Evolutionary conservation across 495 filamentous ascomycete species (phyloP), one percentile per base, ranked within the genome.

Genomic region (Peziza echinospora): DNA sequence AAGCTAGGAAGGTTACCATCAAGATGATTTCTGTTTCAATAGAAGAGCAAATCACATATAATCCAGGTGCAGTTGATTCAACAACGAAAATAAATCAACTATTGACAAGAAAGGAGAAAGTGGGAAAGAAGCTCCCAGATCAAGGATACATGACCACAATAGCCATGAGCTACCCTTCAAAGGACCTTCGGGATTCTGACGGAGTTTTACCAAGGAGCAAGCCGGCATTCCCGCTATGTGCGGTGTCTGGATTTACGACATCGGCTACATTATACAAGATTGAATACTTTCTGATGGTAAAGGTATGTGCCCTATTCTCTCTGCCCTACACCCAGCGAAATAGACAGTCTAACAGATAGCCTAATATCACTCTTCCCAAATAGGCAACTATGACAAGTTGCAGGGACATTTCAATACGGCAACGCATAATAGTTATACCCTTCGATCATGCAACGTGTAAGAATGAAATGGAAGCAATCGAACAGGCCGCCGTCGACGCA

Each of bases 391-490:
- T 97, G 65, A 82, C 82, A n/a, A 78, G 76, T 10, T 85, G 87
- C 16, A 74, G 77, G 65, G 91, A 97, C 53, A 93, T 97, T 39
- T 65, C 76, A 5, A 73, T 96, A 30, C 78, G 87, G 40, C 84
- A 94, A 62, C 84, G 82, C 45, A 96, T 97, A 47, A 82, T 96
- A 40, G 87, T 97, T 43, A 94, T 87, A 53, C 89, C 91, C 0
- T 75, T 93, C 30, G 89, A 97, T 59, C 83, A 94, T 53, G 82
- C 86, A 48, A 83, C 79, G 10, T 96, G 89, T 65, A 93, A 91
- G 58, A 85, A 93, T 53, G 91, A 97, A 65, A 92, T 97, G 82
- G 84, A 93, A 56, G 84, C 84, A 6, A 96, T 96, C 50, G 84
- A 93, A 55, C 80, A 89, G 62, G 82, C 91, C 0, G 89, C 89